Evolutionary conservation across 2,329 filamentous ascomycete genomes (phyloP).

Genomic region (Huntiella moniliformis): DNA sequence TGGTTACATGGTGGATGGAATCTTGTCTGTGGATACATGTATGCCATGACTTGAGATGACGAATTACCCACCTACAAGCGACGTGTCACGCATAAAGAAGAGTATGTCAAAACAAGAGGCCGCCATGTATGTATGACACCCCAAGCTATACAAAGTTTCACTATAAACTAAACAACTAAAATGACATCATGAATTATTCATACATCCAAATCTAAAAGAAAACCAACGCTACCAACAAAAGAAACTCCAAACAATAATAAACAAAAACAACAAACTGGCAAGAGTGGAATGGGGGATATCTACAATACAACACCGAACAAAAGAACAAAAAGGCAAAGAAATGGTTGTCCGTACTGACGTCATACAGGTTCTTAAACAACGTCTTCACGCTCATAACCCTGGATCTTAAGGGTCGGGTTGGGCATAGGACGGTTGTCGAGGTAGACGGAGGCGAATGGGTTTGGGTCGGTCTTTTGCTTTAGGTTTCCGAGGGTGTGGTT

Average conservation of each 20-base stretch:
- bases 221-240: neutral
- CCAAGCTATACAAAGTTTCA: no score
- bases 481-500: conserved; percentile 90
- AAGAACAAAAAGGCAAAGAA: neutral
- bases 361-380: conserved; percentile 33
- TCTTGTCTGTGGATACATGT: neutral
- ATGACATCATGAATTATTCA: no score
- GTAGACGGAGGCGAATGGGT: conserved; percentile 76
- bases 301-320: neutral
- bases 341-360: no score
- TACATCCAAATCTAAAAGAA: no score
- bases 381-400: conserved; percentile 70
- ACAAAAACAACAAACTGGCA: neutral
- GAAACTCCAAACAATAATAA: neutral
- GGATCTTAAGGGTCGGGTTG: conserved; percentile 43
- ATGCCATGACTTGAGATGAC: neutral
- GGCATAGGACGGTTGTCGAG: conserved; percentile 49
- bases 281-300: conserved; percentile 8
- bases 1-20: no score
- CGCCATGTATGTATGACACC: no score
- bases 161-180: no score
- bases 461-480: conserved; percentile 69
- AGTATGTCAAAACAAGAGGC: no score
- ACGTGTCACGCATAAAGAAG: no score
- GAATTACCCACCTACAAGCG: neutral